Evolutionary conservation across 2,329 filamentous ascomycete genomes (phyloP).

Genomic region (Ceratocystis diversiconidia): DNA sequence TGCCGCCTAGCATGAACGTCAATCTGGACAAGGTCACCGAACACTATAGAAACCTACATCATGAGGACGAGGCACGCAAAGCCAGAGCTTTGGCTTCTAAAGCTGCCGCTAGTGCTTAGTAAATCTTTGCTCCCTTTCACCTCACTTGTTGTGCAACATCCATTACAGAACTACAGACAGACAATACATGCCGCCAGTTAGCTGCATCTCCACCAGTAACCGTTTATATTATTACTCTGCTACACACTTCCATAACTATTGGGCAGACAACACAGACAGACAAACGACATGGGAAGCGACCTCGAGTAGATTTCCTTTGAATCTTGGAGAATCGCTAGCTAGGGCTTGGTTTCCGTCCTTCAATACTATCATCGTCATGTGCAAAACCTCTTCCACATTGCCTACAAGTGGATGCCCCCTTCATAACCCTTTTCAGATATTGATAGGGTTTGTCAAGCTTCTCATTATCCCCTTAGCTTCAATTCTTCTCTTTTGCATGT

Average conservation of each 20-base stretch:
- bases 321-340: neutral
- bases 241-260: neutral
- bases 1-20: conserved; percentile 20
- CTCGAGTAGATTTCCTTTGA: neutral
- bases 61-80: conserved; percentile 43
- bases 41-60: conserved; percentile 42
- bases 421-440: neutral
- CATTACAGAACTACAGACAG: conserved; percentile 3
- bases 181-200: neutral
- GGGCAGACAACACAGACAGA: neutral
- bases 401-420: neutral
- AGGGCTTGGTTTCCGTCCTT: neutral
- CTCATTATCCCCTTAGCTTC: neutral
- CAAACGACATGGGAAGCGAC: neutral
- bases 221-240: neutral
- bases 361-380: neutral
- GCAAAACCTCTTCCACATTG: neutral
- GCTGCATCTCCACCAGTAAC: conserved; percentile 2
- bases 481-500: neutral
- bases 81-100: conserved; percentile 33
- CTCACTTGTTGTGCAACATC: neutral
- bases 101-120: neutral
- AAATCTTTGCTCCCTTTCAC: neutral
- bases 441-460: neutral
- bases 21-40: conserved; percentile 43